Base-by-base conservation (phyloP, 2,329 filamentous ascomycete genomes). In the Nemania sp. region DNA sequence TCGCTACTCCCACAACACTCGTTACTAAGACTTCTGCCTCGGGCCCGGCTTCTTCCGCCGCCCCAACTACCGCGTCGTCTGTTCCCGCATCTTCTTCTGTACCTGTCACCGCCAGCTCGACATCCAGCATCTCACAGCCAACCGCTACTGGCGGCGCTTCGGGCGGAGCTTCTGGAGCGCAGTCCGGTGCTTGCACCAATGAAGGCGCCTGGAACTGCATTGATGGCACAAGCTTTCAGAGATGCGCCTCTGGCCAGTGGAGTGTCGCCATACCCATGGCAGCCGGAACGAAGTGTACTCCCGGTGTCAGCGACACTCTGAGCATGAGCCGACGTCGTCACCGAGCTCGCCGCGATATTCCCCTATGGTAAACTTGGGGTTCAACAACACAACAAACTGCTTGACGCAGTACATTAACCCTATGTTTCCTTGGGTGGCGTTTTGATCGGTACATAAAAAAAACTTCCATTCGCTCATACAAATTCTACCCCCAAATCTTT, bases 161-260 rank as follows among this genome's bases (percentile, higher is more conserved):
- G n/a, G 62, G 64, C 32, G 25, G 25, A 29, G 58, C 58, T 15
- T 39, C 61, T n/a, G 69, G 69, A 34, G 25, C 56, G 3, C 62
- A 69, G 48, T 62, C 65, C 25, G 73, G 76, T 42, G 68, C 67
- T 56, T 88, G 86, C 75, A 73, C 69, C 35, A 59, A 74, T 3
- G 84, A 88, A 67, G 86, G 86, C 18, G 67, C 73, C 15, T 88
- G 83, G 83, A 83, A 84, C 73, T 88, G 86, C 70, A 74, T 86
- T 25, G 77, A 74, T 17, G 84, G 84, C 51, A 74, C 72, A 21
- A 77, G 79, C 51, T 88, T 86, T 78, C 85, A 88, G 74, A 84
- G 84, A 57, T 88, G 86, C 67, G 85, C 83, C n/a, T 81, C 78
- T 13, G 85, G 85, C 5, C 66, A 72, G 55, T 88, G 86, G 86